Evolutionary conservation across 352 stramenopile genomes (phyloP), one percentile per base, ranked within the genome.

Genomic region (Aphanomyces invadans): DNA sequence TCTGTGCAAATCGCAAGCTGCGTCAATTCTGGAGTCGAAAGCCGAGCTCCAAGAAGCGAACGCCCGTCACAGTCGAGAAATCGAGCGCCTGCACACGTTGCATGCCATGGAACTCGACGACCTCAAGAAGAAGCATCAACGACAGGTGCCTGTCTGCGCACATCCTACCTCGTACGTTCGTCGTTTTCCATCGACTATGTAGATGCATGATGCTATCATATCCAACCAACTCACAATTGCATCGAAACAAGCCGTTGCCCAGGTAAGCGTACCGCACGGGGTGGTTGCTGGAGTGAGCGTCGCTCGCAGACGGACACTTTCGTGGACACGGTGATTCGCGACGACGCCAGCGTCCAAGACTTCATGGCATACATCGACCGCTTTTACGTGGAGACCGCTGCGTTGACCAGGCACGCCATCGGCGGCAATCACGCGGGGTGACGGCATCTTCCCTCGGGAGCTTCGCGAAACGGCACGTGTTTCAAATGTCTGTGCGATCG

Each of bases 121-220:
- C 21, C 31, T 56, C 12, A 67, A 59, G 36, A 67, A 67, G 49
- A 25, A 31, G 4, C 60, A 67, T 21, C 42, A 67, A 9, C 28
- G 26, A 9, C 60, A 67, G 11, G 60, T 67, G 57, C 42, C n/a
- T n/a, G n/a, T n/a, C n/a, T n/a, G n/a, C n/a, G n/a, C n/a, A n/a
- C n/a, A n/a, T n/a, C n/a, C n/a, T n/a, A n/a, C n/a, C n/a, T n/a
- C n/a, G n/a, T n/a, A n/a, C n/a, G n/a, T n/a, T n/a, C n/a, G n/a
- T n/a, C n/a, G n/a, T n/a, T n/a, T n/a, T n/a, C n/a, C n/a, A n/a
- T n/a, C n/a, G n/a, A 57, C n/a, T 48, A 19, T 17, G 31, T 42
- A 67, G 60, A 48, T 67, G 25, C 60, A 67, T 49, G n/a, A 39
- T n/a, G 60, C 60, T 4, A 67, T 67, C 32, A 21, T 67, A 12